phyloP scores from a whole-genome alignment of 1,284 basidiomycete species.

The Papiliotrema laurentii region DNA sequence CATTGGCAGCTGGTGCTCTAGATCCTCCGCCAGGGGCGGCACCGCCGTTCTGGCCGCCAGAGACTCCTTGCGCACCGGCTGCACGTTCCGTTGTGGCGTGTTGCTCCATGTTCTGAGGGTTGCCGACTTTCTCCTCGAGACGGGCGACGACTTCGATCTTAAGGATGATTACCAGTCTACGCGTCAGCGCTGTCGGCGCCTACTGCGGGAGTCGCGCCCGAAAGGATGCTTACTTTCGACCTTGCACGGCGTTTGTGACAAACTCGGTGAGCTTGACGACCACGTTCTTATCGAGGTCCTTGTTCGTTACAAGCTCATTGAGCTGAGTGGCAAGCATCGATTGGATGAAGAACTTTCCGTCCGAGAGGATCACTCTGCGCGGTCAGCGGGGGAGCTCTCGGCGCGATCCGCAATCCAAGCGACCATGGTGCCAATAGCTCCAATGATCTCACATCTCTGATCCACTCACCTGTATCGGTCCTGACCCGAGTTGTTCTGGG shows the following conservation, averaged over 20 bases:
- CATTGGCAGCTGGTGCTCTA: constrained; percentile 17
- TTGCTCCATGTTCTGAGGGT: constrained; percentile 55
- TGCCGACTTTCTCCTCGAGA: constrained; percentile 67
- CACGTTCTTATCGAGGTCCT: constrained; percentile 65
- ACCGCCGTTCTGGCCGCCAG: constrained; percentile 22
- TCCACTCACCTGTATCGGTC: constrained; percentile 46
- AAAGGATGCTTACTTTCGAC: constrained; percentile 60
- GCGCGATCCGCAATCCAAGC: neutral
- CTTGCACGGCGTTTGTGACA: constrained; percentile 79
- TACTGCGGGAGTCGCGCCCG: neutral
- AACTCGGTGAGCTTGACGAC: constrained; percentile 72
- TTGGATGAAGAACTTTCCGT: constrained; percentile 77
- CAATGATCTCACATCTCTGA: neutral
- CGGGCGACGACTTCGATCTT: constrained; percentile 58
- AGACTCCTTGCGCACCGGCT: constrained; percentile 23
- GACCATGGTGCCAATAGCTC: neutral
- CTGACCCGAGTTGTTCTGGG: constrained; percentile 32
- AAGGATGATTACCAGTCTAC: constrained; percentile 80
- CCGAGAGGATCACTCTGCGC: constrained; percentile 54
- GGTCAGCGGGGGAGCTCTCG: constrained; percentile 7
- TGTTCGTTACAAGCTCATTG: constrained; percentile 68
- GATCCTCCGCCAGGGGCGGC: constrained; percentile 15
- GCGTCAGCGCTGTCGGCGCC: constrained; percentile 1
- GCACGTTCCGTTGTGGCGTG: neutral
- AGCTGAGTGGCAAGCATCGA: constrained; percentile 94